These are phyloP conservation scores for Teratosphaeria gauchensis DNA, from an alignment of 2,329 filamentous ascomycete genomes.

Conservation along the genomic window DNA sequence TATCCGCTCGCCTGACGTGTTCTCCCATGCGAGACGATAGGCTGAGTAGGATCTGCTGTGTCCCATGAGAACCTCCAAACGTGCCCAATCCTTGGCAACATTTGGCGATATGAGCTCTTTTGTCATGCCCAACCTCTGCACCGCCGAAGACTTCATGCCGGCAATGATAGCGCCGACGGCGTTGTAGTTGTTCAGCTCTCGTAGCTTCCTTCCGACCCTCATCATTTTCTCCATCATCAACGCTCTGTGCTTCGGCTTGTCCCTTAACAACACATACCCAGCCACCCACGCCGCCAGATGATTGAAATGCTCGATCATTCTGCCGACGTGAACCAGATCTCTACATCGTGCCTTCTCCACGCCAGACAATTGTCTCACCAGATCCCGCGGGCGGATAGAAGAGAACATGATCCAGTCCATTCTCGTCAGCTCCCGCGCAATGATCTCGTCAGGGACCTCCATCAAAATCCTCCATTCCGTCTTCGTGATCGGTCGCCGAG, in stretches of 20 bases:
- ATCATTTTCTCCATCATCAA: conserved; percentile 93
- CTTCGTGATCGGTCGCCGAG: conserved; percentile 65
- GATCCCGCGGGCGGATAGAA: conserved; percentile 82
- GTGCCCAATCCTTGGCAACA: conserved; percentile 74
- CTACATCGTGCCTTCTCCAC: conserved; percentile 48
- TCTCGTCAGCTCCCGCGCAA: conserved; percentile 83
- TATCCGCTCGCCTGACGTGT: conserved; percentile 79
- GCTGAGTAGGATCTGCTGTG: conserved; percentile 87
- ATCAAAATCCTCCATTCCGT: conserved; percentile 84
- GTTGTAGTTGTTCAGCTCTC: conserved; percentile 94
- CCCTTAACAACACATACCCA: conserved; percentile 60
- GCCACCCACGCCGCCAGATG: conserved; percentile 48
- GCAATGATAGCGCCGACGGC: conserved; percentile 88
- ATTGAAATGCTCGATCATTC: conserved; percentile 79
- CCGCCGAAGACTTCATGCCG: conserved; percentile 77
- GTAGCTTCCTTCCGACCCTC: conserved; percentile 72
- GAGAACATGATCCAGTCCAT: conserved; percentile 99
- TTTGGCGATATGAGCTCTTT: conserved; percentile 62
- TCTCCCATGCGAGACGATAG: conserved; percentile 96
- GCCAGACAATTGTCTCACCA: conserved; percentile 75
- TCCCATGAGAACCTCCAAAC: conserved; percentile 84
- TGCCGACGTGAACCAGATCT: conserved; percentile 77
- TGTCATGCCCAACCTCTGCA: conserved; percentile 75
- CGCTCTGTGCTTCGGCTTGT: conserved; percentile 92
- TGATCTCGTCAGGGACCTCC: conserved; percentile 71